A percentile compares a stretch with the other conserved stretches of the same genome.
phyloP scores from a whole-genome alignment of 164 flowering plant genomes.

The Houttuynia cordata region DNA sequence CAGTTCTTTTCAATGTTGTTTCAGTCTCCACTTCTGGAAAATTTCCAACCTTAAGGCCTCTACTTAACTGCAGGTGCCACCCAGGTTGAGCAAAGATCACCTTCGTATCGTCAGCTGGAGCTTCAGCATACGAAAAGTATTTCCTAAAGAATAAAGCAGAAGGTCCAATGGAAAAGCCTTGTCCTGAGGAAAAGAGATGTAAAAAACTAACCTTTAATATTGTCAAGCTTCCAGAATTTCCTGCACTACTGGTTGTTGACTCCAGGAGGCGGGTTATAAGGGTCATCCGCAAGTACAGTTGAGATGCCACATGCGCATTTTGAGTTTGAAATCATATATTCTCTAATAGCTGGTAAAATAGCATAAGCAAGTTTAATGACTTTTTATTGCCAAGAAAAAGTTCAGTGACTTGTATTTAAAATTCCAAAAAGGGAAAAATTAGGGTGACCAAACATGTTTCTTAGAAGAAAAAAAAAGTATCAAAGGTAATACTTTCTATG shows the following conservation, averaged over 20 bases:
- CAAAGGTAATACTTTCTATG: too few species aligned
- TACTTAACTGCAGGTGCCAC: too few species aligned
- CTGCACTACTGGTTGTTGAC: slow-evolving; percentile 75
- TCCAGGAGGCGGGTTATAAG: slow-evolving; percentile 69
- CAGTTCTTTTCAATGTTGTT: slow-evolving; percentile 67
- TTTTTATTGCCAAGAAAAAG: too few species aligned
- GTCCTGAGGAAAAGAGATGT: slow-evolving; percentile 7
- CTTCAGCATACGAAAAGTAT: too few species aligned
- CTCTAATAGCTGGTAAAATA: slow-evolving; percentile 62
- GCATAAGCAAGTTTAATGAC: neutral
- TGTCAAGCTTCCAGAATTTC: slow-evolving; percentile 44
- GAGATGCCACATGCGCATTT: slow-evolving; percentile 78
- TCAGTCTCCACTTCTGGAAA: slow-evolving; percentile 73
- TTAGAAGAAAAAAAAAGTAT: too few species aligned
- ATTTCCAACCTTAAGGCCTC: too few species aligned
- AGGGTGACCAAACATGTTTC: too few species aligned
- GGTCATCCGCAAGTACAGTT: slow-evolving; percentile 80
- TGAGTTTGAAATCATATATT: slow-evolving; percentile 62
- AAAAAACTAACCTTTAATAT: slow-evolving; percentile 49
- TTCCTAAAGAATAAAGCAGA: too few species aligned
- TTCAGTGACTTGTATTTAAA: too few species aligned
- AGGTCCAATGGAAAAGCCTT: slow-evolving; percentile 30
- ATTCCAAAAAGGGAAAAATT: too few species aligned
- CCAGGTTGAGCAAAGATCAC: too few species aligned
- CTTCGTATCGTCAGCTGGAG: too few species aligned